Base-by-base conservation (phyloP, 208 protist genomes). In the Zelonia costaricensis region DNA sequence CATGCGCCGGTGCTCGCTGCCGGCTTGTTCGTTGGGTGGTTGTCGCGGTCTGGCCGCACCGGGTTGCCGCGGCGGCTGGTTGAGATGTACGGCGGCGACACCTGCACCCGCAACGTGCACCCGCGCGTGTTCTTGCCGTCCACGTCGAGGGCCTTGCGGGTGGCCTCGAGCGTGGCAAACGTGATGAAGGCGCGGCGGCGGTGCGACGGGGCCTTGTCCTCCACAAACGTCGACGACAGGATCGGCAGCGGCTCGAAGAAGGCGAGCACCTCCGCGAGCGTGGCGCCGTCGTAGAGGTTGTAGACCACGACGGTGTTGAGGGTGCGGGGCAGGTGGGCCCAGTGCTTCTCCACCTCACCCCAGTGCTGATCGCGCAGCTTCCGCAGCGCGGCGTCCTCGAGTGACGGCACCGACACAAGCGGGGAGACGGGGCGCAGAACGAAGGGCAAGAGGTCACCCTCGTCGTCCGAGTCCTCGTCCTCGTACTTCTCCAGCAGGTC, bases 401-500 rank as follows among this genome's bases (percentile, higher is more conserved):
- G 74, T 44, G 62, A 86, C 12, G 88, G 88, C 22, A 94, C 86
- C 13, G 72, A 62, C 2, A 88, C 74, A 1, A 91, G 74, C 25
- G 84, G 85, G 7, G 72, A 44, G 13, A 94, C 81, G 22, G 88
- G 88, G 4, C 88, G 88, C 42, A 94, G 74, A 48, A 84, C 71
- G 62, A 94, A 94, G 1, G 80, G 82, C n/a, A 94, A 65, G 8
- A 90, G 36, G 44, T 87, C 85, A 22, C 82, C 80, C 38, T 94
- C 84, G 66, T 94, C 88, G 63, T 94, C 88, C 8, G 80, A 87
- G 68, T 94, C 88, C 54, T 94, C 88, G 59, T 94, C 88, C 52
- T 94, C 88, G 69, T 94, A 94, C 64, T 78, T 83, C 56, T 94
- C 88, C 42, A 94, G 77, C 8, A 94, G 30, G 67, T 94, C 88